Evolutionary conservation across 768 basidiomycete species (phyloP).

Genomic region (Mycena metata): DNA sequence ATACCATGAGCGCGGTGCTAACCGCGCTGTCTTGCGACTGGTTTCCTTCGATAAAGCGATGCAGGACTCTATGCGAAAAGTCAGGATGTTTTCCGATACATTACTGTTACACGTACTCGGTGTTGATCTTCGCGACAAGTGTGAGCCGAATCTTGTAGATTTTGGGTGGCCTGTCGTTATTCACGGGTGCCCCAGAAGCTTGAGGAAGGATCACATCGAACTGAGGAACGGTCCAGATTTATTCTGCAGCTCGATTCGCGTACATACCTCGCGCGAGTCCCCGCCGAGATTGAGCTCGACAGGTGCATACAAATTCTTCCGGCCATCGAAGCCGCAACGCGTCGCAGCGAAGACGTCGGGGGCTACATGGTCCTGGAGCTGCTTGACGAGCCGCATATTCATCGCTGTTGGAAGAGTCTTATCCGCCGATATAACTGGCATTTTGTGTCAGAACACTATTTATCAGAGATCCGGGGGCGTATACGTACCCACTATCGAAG

Average conservation of each 20-base stretch:
- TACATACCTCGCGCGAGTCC: slow-evolving; percentile 51
- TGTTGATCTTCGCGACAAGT: slow-evolving; percentile 69
- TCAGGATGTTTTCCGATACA: slow-evolving; percentile 5
- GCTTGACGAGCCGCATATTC: slow-evolving; percentile 63
- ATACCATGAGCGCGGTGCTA: slow-evolving; percentile 72
- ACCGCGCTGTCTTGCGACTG: slow-evolving; percentile 80
- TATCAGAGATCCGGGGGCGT: not conserved
- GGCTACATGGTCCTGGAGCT: slow-evolving; percentile 58
- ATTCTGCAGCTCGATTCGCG: not conserved
- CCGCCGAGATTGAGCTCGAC: slow-evolving; percentile 52
- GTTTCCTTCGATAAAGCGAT: slow-evolving; percentile 71
- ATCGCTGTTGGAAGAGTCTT: slow-evolving; percentile 61
- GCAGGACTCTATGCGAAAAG: slow-evolving; percentile 62
- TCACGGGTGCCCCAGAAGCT: slow-evolving; percentile 55
- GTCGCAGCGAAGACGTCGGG: slow-evolving; percentile 63
- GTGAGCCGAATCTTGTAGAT: slow-evolving; percentile 67
- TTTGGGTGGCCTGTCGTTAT: slow-evolving; percentile 56
- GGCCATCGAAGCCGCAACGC: slow-evolving; percentile 67
- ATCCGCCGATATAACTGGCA: slow-evolving; percentile 59
- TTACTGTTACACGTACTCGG: slow-evolving; percentile 45
- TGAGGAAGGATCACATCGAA: slow-evolving; percentile 56
- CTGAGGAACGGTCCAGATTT: slow-evolving; percentile 27
- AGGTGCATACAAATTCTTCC: slow-evolving; percentile 70
- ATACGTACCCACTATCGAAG: not conserved
- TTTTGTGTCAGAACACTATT: not conserved